Percentiles rank a stretch among this genome's conserved stretches.
phyloP scores from a whole-genome alignment of 306 rosid species.

The Malus orientalis region DNA sequence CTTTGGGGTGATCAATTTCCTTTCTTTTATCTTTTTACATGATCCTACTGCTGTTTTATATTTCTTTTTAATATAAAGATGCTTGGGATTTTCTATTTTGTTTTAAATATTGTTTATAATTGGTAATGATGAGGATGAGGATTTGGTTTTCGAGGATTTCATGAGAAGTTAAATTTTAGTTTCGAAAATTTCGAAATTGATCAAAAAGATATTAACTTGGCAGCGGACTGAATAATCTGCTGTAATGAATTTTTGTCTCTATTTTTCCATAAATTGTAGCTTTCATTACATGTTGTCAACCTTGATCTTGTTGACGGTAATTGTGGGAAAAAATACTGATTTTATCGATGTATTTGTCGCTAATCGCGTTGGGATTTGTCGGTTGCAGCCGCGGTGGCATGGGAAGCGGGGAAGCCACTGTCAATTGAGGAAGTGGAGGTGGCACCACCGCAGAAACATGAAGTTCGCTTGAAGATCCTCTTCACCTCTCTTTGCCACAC shows the following conservation, averaged over 20 bases:
- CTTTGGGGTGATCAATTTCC: background rate
- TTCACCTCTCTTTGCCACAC: slow-evolving; percentile 45
- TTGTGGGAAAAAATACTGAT: background rate
- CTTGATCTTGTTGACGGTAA: background rate
- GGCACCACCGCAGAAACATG: slow-evolving; percentile 42
- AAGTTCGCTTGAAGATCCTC: slow-evolving; percentile 43
- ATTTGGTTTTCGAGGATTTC: background rate
- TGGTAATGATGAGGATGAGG: background rate
- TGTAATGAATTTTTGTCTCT: background rate
- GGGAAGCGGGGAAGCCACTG: slow-evolving; percentile 51
- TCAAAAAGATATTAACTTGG: background rate
- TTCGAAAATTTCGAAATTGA: background rate
- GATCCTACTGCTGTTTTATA: background rate
- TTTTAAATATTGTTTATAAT: background rate
- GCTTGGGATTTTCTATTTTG: background rate
- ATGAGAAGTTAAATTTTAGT: background rate
- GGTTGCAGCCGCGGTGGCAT: slow-evolving; percentile 45
- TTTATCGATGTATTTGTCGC: background rate
- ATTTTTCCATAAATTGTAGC: background rate
- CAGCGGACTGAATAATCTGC: background rate
- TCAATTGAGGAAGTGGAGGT: slow-evolving; percentile 48
- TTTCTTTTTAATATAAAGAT: background rate
- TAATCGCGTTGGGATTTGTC: background rate
- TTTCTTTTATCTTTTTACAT: background rate
- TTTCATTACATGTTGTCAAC: background rate